Percentiles rank a stretch among this genome's conserved stretches.
Evolutionary conservation across 352 stramenopile genomes (phyloP).

Genomic region (Aphanomyces astaci): DNA sequence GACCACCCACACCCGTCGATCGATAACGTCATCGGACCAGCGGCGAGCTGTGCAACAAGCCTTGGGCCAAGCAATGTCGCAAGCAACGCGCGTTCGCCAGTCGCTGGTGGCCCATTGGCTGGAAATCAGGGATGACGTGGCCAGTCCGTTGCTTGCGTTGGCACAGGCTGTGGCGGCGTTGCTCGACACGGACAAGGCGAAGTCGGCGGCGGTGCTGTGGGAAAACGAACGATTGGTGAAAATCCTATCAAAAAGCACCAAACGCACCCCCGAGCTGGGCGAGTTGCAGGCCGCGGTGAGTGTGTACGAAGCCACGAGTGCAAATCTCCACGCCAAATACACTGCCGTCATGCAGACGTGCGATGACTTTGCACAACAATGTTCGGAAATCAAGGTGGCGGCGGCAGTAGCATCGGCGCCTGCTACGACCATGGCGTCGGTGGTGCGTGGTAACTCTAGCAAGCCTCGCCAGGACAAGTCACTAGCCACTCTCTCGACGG

Average conservation of each 20-base stretch:
- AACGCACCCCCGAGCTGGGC: slow-evolving; percentile 34
- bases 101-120: background rate
- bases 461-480: no score
- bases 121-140: background rate
- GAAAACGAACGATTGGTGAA: slow-evolving; percentile 70
- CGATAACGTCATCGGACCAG: background rate
- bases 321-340: slow-evolving; percentile 30
- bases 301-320: slow-evolving; percentile 38
- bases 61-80: background rate
- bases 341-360: slow-evolving; percentile 32
- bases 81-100: background rate
- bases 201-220: slow-evolving; percentile 34
- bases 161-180: background rate
- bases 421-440: slow-evolving; percentile 5
- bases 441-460: slow-evolving; percentile 15
- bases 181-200: background rate
- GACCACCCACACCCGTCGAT: background rate
- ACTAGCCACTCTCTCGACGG: no score
- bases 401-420: no score
- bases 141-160: background rate
- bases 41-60: background rate
- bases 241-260: slow-evolving; percentile 64
- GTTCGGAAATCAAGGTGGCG: background rate
- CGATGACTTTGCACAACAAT: background rate
- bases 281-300: slow-evolving; percentile 41